Evolutionary conservation across 2,329 filamentous ascomycete species (phyloP).

Genomic region (Fusarium armeniacum): DNA sequence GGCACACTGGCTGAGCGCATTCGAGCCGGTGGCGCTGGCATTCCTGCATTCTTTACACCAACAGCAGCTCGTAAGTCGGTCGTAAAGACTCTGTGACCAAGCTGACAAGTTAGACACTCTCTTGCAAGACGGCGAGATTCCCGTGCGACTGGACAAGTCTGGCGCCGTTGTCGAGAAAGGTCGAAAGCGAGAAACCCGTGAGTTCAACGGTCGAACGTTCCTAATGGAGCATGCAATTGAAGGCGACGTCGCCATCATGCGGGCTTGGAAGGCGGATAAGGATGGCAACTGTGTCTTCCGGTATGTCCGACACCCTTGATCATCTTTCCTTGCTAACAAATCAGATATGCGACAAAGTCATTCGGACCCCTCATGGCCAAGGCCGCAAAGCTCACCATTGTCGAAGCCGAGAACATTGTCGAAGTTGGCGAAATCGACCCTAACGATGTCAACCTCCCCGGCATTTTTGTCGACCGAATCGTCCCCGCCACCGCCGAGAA

Average conservation of each 20-base stretch:
- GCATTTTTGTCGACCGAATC: slow-evolving; percentile 86
- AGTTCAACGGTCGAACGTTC: slow-evolving; percentile 80
- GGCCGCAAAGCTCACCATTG: slow-evolving; percentile 81
- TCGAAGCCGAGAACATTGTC: slow-evolving; percentile 89
- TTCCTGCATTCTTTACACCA: slow-evolving; percentile 85
- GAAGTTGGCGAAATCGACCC: slow-evolving; percentile 79
- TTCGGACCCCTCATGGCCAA: slow-evolving; percentile 86
- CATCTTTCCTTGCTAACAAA: background rate
- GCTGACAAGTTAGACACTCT: slow-evolving; percentile 66
- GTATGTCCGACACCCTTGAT: slow-evolving; percentile 50
- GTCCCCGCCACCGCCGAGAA: slow-evolving; percentile 80
- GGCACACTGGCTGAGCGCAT: slow-evolving; percentile 81
- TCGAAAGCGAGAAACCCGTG: slow-evolving; percentile 75
- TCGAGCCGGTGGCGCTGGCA: slow-evolving; percentile 79
- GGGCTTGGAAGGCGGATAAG: slow-evolving; percentile 82
- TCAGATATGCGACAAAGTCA: slow-evolving; percentile 78
- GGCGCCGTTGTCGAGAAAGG: slow-evolving; percentile 74
- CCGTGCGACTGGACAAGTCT: slow-evolving; percentile 70
- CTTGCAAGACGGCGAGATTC: slow-evolving; percentile 77
- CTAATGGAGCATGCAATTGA: slow-evolving; percentile 83
- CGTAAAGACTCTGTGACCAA: background rate
- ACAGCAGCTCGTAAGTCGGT: slow-evolving; percentile 73
- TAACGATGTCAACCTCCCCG: slow-evolving; percentile 81
- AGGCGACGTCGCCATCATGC: slow-evolving; percentile 82
- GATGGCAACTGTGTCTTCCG: slow-evolving; percentile 86